These are phyloP conservation scores for Urtica urens DNA, from an alignment of 306 rosid species.

Conservation along the genomic window DNA sequence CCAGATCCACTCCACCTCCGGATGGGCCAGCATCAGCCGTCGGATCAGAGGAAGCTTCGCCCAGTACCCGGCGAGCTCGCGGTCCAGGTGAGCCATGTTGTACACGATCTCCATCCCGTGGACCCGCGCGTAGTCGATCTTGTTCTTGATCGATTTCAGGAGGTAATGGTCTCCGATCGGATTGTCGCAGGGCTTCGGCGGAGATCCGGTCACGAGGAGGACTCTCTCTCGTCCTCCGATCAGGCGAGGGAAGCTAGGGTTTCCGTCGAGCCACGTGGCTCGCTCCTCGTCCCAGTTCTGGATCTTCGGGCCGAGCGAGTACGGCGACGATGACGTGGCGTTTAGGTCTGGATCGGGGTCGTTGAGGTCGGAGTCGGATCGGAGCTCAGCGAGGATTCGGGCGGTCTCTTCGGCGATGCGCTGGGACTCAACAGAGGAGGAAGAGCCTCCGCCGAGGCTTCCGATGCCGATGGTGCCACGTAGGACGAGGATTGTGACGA, in stretches of 20 bases:
- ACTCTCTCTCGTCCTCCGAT: constrained; percentile 69
- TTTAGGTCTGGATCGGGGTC: constrained; percentile 41
- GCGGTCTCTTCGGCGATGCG: constrained; percentile 64
- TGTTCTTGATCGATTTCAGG: constrained; percentile 75
- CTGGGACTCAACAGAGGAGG: constrained; percentile 49
- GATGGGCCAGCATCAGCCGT: constrained; percentile 80
- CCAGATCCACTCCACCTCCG: constrained; percentile 99
- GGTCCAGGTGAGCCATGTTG: constrained; percentile 87
- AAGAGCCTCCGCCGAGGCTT: constrained; percentile 54
- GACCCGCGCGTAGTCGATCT: constrained; percentile 83
- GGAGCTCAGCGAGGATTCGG: constrained; percentile 85
- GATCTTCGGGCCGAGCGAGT: constrained; percentile 79
- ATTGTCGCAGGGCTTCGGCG: constrained; percentile 90
- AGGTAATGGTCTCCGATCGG: constrained; percentile 89
- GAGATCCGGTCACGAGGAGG: constrained; percentile 80
- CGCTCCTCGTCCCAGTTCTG: constrained; percentile 59
- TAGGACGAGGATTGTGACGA: constrained; percentile 87
- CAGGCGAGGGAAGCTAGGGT: constrained; percentile 53
- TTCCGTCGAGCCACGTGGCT: constrained; percentile 40
- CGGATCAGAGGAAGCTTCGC: constrained; percentile 87
- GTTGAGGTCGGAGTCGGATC: constrained; percentile 76
- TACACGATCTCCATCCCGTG: constrained; percentile 95
- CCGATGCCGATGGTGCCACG: constrained; percentile 92
- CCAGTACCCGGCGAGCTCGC: constrained; percentile 96
- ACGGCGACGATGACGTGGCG: constrained; percentile 45